Evolutionary conservation across 2,329 filamentous ascomycete genomes (phyloP), one percentile per base, ranked within the genome.

Genomic region (Trichoderma gracile): DNA sequence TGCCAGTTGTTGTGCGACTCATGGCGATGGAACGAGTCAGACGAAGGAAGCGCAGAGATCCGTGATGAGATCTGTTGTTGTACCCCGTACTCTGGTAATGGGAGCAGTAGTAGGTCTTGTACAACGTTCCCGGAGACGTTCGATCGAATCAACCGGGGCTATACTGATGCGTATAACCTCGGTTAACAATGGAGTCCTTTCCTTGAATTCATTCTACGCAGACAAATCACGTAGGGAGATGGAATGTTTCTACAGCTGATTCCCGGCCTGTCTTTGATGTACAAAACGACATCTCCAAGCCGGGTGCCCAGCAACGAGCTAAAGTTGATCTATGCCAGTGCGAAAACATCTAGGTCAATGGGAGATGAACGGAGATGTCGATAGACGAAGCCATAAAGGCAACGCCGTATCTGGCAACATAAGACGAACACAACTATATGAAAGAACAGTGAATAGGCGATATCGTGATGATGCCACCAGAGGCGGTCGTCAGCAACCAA

Each of bases 231-330:
- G n/a, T n/a, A n/a, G n/a, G n/a, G 33, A n/a, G 23, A 49, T 47
- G 23, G 19, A 60, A 81, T 84, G 81, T 84, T 77, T 80, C 82
- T 83, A 83, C 82, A 83, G 81, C 81, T 83, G 81, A 84, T 84
- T 84, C 82, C 82, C 81, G 79, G 74, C 77, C 76, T 80, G 69
- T 84, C 82, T 74, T 76, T 67, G 78, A 83, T 71, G 74, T 77
- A 77, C 81, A 83, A 81, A 78, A 84, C 81, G 82, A 81, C 76
- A 73, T 81, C 81, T 84, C 78, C 74, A 82, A 80, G 73, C 75
- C 78, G 78, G 80, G 81, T 80, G 81, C 81, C 81, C 81, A 84
- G 82, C 81, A 83, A 82, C 76, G 81, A 82, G 82, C 54, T 74
- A 65, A 68, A 33, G 73, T 79, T 72, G 38, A 74, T 84, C 79